These are phyloP conservation scores for Recurvomyces mirabilis DNA, from an alignment of 495 filamentous ascomycete genomes.

Conservation along the genomic window DNA sequence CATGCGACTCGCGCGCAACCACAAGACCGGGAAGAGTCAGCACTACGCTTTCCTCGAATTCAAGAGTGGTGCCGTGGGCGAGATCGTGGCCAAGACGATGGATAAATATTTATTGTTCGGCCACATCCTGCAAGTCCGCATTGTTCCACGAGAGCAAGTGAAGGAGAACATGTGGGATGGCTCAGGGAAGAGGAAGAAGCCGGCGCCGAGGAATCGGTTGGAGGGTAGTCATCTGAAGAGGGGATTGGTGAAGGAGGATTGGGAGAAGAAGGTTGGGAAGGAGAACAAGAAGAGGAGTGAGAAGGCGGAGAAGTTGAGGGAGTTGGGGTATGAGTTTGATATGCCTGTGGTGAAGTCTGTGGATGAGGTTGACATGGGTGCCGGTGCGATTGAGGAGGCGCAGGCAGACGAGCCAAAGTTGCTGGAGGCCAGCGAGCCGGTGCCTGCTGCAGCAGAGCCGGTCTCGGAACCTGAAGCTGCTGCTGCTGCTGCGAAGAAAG, in stretches of 20 bases:
- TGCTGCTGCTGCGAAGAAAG: no score
- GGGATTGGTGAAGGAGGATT: slow-evolving; percentile 57
- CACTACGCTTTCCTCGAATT: slow-evolving; percentile 96
- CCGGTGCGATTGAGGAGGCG: slow-evolving; percentile 10
- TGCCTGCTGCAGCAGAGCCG: not conserved
- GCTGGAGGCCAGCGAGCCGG: not conserved
- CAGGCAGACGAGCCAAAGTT: not conserved
- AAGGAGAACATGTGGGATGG: slow-evolving; percentile 77
- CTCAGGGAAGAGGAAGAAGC: slow-evolving; percentile 67
- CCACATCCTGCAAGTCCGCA: slow-evolving; percentile 78
- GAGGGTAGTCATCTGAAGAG: slow-evolving; percentile 61
- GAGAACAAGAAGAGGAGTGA: slow-evolving; percentile 56
- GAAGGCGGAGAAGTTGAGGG: slow-evolving; percentile 65
- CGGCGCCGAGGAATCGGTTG: slow-evolving; percentile 71
- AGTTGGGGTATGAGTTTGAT: slow-evolving; percentile 74
- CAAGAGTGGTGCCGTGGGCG: slow-evolving; percentile 59
- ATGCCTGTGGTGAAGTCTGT: slow-evolving; percentile 60
- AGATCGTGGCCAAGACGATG: slow-evolving; percentile 88
- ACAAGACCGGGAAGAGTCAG: slow-evolving; percentile 72
- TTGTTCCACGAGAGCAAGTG: slow-evolving; percentile 61
- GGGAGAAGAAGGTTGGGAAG: slow-evolving; percentile 57
- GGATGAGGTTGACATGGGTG: slow-evolving; percentile 38
- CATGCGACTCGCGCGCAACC: slow-evolving; percentile 82
- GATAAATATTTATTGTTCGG: slow-evolving; percentile 93
- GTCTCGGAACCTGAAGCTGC: no score